Evolutionary conservation across 2,329 filamentous ascomycete genomes (phyloP).

Genomic region (Zasmidium cellare): DNA sequence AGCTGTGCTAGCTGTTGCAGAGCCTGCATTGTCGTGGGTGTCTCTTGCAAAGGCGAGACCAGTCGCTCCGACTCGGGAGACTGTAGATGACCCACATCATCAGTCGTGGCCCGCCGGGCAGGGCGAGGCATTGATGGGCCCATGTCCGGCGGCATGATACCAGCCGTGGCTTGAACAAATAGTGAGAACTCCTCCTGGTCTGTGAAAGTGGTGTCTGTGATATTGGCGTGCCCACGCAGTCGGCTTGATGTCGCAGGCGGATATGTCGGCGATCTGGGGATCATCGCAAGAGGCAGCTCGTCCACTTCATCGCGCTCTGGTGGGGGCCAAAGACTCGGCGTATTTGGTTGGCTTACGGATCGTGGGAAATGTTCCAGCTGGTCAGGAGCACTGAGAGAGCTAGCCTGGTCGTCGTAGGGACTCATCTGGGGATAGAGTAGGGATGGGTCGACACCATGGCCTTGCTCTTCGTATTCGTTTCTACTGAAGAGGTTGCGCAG

Average conservation of each 20-base stretch:
- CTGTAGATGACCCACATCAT: not conserved
- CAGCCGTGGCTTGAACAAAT: slow-evolving; percentile 35
- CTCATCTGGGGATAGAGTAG: slow-evolving; percentile 28
- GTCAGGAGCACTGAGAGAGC: slow-evolving; percentile 12
- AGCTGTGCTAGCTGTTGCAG: slow-evolving; percentile 28
- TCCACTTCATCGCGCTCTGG: slow-evolving; percentile 3
- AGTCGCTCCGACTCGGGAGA: slow-evolving; percentile 2
- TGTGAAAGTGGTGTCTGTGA: slow-evolving; percentile 27
- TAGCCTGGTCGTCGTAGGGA: slow-evolving; percentile 20
- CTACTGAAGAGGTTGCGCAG: not conserved
- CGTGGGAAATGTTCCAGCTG: slow-evolving; percentile 14
- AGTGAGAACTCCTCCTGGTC: slow-evolving; percentile 32
- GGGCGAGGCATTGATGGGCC: slow-evolving; percentile 3
- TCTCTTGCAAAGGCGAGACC: slow-evolving; percentile 26
- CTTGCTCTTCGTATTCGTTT: not conserved
- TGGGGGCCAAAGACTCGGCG: slow-evolving; percentile 16
- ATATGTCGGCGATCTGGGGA: slow-evolving; percentile 22
- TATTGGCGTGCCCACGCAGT: slow-evolving; percentile 12
- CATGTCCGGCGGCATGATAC: slow-evolving; percentile 24
- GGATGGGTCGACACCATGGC: slow-evolving; percentile 4
- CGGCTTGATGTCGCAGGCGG: slow-evolving; percentile 17
- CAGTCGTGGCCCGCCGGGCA: not conserved
- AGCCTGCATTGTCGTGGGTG: slow-evolving; percentile 27
- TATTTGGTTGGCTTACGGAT: slow-evolving; percentile 30
- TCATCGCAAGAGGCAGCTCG: slow-evolving; percentile 11